Evolutionary conservation across 768 basidiomycete genomes (phyloP).

Genomic region (Suillus ampliporus): DNA sequence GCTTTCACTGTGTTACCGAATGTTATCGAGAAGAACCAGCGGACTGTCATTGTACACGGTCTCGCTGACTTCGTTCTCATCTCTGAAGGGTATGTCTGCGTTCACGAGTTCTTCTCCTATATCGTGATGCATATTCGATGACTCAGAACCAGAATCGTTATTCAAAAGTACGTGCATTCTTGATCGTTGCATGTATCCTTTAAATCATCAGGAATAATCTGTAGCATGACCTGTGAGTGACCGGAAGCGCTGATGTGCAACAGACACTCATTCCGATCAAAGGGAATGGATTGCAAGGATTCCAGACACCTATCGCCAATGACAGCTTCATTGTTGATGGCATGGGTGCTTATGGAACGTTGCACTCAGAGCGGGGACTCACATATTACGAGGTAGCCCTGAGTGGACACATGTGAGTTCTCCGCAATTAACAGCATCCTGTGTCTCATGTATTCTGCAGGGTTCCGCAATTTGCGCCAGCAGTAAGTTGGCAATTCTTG

Average conservation of each 20-base stretch:
- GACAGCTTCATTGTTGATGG: slow-evolving; percentile 77
- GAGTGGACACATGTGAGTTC: slow-evolving; percentile 67
- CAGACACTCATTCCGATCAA: slow-evolving; percentile 2
- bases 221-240: slow-evolving; percentile 50
- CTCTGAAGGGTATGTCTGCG: slow-evolving; percentile 60
- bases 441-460: not conserved
- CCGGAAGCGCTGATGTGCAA: not conserved
- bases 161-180: slow-evolving; percentile 56
- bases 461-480: slow-evolving; percentile 68
- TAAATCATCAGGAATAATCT: not conserved
- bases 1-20: slow-evolving; percentile 69
- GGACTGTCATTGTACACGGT: slow-evolving; percentile 74
- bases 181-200: not conserved
- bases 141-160: slow-evolving; percentile 55
- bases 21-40: slow-evolving; percentile 76
- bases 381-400: slow-evolving; percentile 70
- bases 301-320: slow-evolving; percentile 67
- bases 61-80: slow-evolving; percentile 76
- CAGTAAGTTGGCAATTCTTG: slow-evolving; percentile 43
- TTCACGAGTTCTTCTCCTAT: not conserved
- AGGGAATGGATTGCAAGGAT: slow-evolving; percentile 56
- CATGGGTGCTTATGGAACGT: slow-evolving; percentile 67
- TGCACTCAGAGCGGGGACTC: slow-evolving; percentile 70
- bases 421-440: too few relatives aligned
- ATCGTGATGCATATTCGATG: not conserved